Evolutionary conservation across 2,329 filamentous ascomycete genomes (phyloP), one percentile per base, ranked within the genome.

Genomic region (Aspergillus tanneri): DNA sequence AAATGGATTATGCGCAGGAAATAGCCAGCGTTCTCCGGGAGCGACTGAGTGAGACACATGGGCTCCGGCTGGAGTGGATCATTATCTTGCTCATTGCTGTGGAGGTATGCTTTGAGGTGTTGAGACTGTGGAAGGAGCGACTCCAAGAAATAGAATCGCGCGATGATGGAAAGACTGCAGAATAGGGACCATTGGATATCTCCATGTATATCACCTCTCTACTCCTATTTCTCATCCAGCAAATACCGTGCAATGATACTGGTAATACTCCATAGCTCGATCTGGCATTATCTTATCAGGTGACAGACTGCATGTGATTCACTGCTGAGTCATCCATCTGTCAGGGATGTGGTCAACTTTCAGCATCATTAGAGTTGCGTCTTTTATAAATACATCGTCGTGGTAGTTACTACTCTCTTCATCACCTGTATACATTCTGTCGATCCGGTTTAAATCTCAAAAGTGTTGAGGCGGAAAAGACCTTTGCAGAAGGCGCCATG

Each of bases 1-100:
- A 95, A 74, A 95, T 99, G 82, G 92, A 96, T 64, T 97, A 99
- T 67, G 93, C 92, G 1, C 88, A 93, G 63, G 92, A 97, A 69
- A 96, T 96, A 67, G 90, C 93, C 5, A 88, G 79, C 43, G 91
- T 97, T 12, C 73, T 97, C 52, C 79, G 93, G 49, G 90, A 96
- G 68, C 85, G 91, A 65, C 78, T 95, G 46, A 95, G 88, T 65
- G 91, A 97, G 75, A 90, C 89, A 67, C 90, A 97, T 65, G 87
- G 89, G 12, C 83, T 91, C 23, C 79, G 89, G 46, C 77, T 99
- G 9, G 93, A 97, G 72, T 92, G 89, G 87, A 95, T 95, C 60
- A 97, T 99, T 66, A 97, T 99, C 61, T 77, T 88, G 2, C 79
- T 99, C 46, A 99, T 99, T 65, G 84, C 88, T 1, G 87, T 97